Evolutionary conservation across 352 stramenopile genomes (phyloP).

Genomic region (Globisporangium takayamanum): DNA sequence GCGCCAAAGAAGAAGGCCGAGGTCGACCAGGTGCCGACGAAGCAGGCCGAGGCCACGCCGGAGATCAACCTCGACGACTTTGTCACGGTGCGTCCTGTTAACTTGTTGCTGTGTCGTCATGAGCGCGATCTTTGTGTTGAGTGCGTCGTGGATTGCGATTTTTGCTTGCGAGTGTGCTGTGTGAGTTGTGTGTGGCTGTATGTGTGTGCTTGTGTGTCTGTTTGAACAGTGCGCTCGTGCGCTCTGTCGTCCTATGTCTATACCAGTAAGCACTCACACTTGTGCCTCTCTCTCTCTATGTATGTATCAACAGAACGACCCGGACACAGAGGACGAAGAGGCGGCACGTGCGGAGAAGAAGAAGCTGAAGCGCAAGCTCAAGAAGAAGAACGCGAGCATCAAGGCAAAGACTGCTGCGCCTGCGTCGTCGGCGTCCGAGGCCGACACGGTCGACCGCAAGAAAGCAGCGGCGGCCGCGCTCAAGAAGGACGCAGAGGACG

Average conservation of each 20-base stretch:
- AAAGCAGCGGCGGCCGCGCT: conserved; percentile 32
- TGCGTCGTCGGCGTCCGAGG: conserved; percentile 25
- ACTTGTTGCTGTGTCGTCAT: neutral
- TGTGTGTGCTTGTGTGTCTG: neutral
- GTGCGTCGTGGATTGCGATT: neutral
- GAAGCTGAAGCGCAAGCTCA: conserved; percentile 74
- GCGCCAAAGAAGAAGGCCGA: conserved; percentile 21
- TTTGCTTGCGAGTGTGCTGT: neutral
- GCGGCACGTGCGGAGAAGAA: conserved; percentile 70
- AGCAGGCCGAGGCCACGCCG: conserved; percentile 23
- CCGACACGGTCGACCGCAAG: conserved; percentile 37
- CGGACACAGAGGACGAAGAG: conserved; percentile 79
- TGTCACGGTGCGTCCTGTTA: conserved; percentile 22
- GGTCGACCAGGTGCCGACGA: conserved; percentile 13
- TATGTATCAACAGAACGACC: conserved; percentile 33
- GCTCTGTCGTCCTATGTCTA: too few relatives aligned
- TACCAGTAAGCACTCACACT: neutral
- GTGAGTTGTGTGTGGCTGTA: neutral
- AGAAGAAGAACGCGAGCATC: conserved; percentile 72
- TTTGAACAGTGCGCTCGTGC: too few relatives aligned
- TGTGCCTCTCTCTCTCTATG: neutral
- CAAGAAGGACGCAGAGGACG: conserved; percentile 69
- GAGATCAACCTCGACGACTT: conserved; percentile 71
- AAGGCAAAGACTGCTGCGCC: conserved; percentile 29
- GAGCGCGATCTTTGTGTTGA: neutral